Evolutionary conservation across 2,329 filamentous ascomycete species (phyloP).

Genomic region (Talaromyces sp.): DNA sequence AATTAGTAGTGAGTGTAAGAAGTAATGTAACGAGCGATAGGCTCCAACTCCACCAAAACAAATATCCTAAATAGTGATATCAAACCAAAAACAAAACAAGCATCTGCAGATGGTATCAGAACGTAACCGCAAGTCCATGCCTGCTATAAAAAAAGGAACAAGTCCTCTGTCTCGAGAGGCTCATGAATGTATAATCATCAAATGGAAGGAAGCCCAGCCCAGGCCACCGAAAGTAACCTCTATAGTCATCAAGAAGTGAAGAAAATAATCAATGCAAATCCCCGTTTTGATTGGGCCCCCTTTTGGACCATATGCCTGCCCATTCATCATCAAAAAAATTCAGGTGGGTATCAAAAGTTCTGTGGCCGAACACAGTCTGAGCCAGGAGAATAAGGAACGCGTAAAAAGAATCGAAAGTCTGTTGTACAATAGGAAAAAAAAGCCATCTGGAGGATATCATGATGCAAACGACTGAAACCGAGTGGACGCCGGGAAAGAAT

Average conservation of each 20-base stretch:
- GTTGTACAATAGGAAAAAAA: conserved; percentile 25
- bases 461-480: conserved; percentile 20
- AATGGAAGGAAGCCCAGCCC: conserved; percentile 22
- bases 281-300: conserved; percentile 11
- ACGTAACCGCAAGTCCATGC: conserved; percentile 18
- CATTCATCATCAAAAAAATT: conserved; percentile 20
- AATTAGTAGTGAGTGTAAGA: conserved; percentile 10
- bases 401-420: conserved; percentile 21
- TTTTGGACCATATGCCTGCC: conserved; percentile 12
- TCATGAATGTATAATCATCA: conserved; percentile 29
- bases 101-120: conserved; percentile 22
- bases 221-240: conserved; percentile 39
- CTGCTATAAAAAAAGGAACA: not conserved
- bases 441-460: conserved; percentile 23
- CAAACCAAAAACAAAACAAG: conserved; percentile 6
- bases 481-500: conserved; percentile 20
- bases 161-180: conserved; percentile 36
- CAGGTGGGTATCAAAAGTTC: conserved; percentile 28
- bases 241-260: conserved; percentile 36
- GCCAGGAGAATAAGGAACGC: conserved; percentile 21
- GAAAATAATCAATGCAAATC: conserved; percentile 23
- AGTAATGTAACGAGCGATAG: not conserved
- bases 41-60: conserved; percentile 3
- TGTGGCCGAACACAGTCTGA: conserved; percentile 25
- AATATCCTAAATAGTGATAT: not conserved